phyloP scores from a whole-genome alignment of 2,329 filamentous ascomycete species.

The Diaporthe vexans region DNA sequence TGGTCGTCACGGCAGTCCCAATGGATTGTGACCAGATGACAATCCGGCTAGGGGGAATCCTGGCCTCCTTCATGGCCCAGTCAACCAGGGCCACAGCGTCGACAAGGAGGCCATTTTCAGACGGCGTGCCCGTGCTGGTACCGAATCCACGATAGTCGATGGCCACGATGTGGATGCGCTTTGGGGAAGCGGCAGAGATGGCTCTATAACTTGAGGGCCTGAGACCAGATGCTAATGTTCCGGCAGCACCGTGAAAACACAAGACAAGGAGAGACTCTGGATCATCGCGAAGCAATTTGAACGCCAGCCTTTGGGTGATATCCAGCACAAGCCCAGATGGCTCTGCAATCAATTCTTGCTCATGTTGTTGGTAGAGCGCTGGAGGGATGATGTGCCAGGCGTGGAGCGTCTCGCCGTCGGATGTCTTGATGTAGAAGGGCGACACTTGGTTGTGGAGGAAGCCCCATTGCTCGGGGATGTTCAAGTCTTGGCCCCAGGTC shows the following conservation, averaged over 20 bases:
- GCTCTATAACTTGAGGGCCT: constrained; percentile 69
- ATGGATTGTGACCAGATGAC: constrained; percentile 71
- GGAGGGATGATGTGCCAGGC: constrained; percentile 84
- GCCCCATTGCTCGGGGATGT: constrained; percentile 76
- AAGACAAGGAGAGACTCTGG: constrained; percentile 60
- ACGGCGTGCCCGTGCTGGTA: constrained; percentile 64
- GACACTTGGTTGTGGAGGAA: constrained; percentile 81
- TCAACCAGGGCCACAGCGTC: constrained; percentile 67
- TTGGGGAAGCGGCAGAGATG: constrained; percentile 63
- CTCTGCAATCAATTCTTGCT: constrained; percentile 57
- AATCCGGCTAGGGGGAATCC: constrained; percentile 67
- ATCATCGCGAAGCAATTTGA: constrained; percentile 60
- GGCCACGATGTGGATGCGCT: constrained; percentile 68
- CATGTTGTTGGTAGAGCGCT: constrained; percentile 72
- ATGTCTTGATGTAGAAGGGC: constrained; percentile 76
- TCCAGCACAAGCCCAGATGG: constrained; percentile 43
- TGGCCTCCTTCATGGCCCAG: constrained; percentile 66
- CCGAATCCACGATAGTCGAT: constrained; percentile 76
- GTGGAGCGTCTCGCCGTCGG: constrained; percentile 76
- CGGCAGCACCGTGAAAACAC: constrained; percentile 69
- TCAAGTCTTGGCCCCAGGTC: constrained; percentile 74
- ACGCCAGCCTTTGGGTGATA: constrained; percentile 54
- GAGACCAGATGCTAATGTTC: constrained; percentile 69
- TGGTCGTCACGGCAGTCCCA: constrained; percentile 62
- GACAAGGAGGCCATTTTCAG: constrained; percentile 66